Evolutionary conservation across 108 stramenopile genomes (phyloP).

Genomic region (Cyclotella atomus): DNA sequence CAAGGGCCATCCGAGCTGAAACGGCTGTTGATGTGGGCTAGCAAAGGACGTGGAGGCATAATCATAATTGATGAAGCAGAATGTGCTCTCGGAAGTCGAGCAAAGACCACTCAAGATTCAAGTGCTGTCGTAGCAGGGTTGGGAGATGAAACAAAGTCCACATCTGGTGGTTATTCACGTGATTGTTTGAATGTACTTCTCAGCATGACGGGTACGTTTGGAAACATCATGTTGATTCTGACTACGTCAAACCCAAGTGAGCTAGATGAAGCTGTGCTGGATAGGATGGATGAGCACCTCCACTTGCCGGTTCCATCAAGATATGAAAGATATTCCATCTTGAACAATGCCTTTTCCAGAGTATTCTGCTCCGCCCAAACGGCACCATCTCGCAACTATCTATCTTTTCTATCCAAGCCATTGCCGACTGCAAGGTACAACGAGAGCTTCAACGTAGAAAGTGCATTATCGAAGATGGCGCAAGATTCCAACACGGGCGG

Average conservation of each 20-base stretch:
- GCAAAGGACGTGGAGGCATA: conserved; percentile 65
- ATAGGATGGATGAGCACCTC: conserved; percentile 89
- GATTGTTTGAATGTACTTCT: conserved; percentile 70
- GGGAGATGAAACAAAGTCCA: neutral
- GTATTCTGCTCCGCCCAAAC: conserved; percentile 18
- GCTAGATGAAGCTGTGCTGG: conserved; percentile 86
- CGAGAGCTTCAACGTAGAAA: conserved; percentile 20
- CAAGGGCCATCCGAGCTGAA: conserved; percentile 88
- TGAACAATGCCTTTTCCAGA: conserved; percentile 61
- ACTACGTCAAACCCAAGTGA: conserved; percentile 86
- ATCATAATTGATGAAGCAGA: conserved; percentile 93
- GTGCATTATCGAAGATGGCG: conserved; percentile 22
- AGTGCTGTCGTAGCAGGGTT: neutral
- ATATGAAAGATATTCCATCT: conserved; percentile 54
- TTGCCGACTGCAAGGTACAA: conserved; percentile 13
- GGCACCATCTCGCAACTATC: neutral
- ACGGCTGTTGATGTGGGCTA: conserved; percentile 82
- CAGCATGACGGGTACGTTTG: conserved; percentile 80
- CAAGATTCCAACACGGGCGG: conserved; percentile 22
- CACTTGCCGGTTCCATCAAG: conserved; percentile 60
- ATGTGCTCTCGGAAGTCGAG: conserved; percentile 60
- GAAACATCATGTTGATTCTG: conserved; percentile 84
- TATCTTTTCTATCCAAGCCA: neutral
- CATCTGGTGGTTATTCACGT: conserved; percentile 32
- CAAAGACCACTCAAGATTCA: conserved; percentile 12